phyloP scores from a whole-genome alignment of 2,329 filamentous ascomycete species.

The Lithohypha guttulata region DNA sequence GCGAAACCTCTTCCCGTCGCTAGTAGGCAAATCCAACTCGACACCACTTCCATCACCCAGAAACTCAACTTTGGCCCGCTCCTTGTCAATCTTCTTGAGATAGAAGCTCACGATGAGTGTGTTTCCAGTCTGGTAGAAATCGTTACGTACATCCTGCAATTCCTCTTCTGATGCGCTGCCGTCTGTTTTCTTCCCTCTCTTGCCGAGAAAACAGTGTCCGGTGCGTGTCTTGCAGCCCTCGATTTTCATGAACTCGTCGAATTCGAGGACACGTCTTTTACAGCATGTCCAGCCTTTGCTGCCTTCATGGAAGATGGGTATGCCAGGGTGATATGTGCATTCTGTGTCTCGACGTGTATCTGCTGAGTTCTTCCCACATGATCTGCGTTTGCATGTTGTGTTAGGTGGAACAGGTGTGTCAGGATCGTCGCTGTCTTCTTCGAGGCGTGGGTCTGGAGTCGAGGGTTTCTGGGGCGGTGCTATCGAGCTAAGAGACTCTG shows the following conservation, averaged over 20 bases:
- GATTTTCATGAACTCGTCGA: constrained; percentile 96
- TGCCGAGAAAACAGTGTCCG: constrained; percentile 72
- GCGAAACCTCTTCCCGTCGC: constrained; percentile 73
- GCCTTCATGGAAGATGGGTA: constrained; percentile 91
- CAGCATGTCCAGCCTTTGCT: constrained; percentile 98
- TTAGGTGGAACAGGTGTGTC: constrained; percentile 61
- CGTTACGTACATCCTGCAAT: constrained; percentile 44
- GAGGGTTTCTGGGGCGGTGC: constrained; percentile 26
- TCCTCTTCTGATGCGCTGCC: constrained; percentile 11
- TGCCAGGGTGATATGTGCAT: constrained; percentile 81
- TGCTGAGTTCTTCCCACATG: constrained; percentile 47
- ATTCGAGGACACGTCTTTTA: constrained; percentile 88
- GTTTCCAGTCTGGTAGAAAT: constrained; percentile 87
- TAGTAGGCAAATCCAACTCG: constrained; percentile 72
- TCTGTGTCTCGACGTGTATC: constrained; percentile 55
- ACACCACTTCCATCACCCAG: constrained; percentile 34
- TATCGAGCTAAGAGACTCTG: constrained; percentile 20
- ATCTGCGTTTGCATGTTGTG: constrained; percentile 64
- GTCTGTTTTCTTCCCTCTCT: constrained; percentile 62
- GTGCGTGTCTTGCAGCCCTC: constrained; percentile 76
- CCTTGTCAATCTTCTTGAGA: constrained; percentile 91
- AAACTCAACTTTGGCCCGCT: constrained; percentile 63
- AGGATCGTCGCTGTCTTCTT: constrained; percentile 82
- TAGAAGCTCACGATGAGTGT: constrained; percentile 86
- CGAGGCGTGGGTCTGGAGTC: constrained; percentile 50